Evolutionary conservation across 2,329 filamentous ascomycete species (phyloP).

Genomic region (Elsinoe australis): DNA sequence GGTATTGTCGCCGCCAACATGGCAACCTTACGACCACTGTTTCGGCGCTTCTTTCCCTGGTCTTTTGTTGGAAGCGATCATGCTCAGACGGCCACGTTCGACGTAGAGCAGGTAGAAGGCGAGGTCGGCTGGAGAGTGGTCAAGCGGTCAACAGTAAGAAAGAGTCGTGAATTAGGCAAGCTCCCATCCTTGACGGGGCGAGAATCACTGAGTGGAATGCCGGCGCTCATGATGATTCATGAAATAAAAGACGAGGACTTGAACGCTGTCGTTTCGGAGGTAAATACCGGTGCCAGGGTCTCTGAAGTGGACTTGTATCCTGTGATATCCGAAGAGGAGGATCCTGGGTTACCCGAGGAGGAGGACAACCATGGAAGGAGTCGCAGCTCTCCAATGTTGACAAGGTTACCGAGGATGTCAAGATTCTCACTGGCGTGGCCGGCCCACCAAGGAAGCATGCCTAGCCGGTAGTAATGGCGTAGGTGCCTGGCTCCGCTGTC

Average conservation of each 20-base stretch:
- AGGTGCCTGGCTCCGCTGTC: no score
- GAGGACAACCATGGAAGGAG: no score
- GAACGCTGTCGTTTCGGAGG: no score
- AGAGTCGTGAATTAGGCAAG: background rate
- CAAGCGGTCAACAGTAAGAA: constrained; percentile 1
- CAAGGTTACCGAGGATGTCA: background rate
- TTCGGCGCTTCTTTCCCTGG: constrained; percentile 23
- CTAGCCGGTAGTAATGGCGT: no score
- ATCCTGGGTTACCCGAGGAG: no score
- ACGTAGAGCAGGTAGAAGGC: background rate
- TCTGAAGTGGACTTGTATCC: no score
- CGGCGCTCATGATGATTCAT: background rate
- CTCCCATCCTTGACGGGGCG: constrained; percentile 1
- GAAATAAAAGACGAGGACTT: constrained; percentile 6
- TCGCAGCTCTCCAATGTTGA: background rate
- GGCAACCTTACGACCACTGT: constrained; percentile 29
- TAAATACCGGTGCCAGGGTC: no score
- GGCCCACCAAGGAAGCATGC: background rate
- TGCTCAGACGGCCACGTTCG: background rate
- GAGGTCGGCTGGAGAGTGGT: background rate
- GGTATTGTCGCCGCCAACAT: constrained; percentile 29
- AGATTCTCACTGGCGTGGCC: background rate
- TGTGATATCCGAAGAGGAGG: no score
- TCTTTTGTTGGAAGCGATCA: background rate
- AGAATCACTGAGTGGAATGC: constrained; percentile 1